phyloP scores from a whole-genome alignment of 2,329 filamentous ascomycete species.

The Colletotrichum lindemuthianum region DNA sequence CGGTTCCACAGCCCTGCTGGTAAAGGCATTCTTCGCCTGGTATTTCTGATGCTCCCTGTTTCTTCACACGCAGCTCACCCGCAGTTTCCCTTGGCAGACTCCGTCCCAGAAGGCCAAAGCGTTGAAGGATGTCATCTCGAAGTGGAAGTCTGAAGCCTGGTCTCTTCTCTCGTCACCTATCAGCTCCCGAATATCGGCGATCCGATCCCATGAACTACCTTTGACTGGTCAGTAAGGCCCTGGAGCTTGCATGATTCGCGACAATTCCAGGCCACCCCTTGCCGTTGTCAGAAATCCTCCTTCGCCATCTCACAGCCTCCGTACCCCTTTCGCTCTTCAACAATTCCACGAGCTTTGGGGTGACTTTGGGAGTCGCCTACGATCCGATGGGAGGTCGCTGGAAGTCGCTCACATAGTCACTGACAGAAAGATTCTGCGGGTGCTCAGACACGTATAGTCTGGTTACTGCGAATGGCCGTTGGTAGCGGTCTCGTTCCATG shows the following conservation, averaged over 20 bases:
- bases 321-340: background rate
- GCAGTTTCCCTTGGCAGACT: background rate
- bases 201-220: conserved; percentile 7
- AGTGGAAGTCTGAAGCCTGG: background rate
- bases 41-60: background rate
- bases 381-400: too few species aligned
- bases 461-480: too few species aligned
- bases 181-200: conserved; percentile 6
- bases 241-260: conserved; percentile 20
- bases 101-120: conserved; percentile 11
- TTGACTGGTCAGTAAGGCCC: background rate
- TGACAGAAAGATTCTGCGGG: background rate
- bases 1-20: conserved; percentile 4
- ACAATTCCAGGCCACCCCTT: background rate
- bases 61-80: background rate
- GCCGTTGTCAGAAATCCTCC: background rate
- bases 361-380: background rate
- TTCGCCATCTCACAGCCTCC: background rate
- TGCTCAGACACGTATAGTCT: conserved; percentile 9
- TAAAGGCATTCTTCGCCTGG: conserved; percentile 11
- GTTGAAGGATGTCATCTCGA: background rate
- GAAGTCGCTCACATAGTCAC: too few species aligned
- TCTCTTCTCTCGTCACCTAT: conserved; percentile 3
- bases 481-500: too few species aligned
- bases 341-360: background rate